Evolutionary conservation across 108 stramenopile species (phyloP).

Genomic region (Skeletonema grethae): DNA sequence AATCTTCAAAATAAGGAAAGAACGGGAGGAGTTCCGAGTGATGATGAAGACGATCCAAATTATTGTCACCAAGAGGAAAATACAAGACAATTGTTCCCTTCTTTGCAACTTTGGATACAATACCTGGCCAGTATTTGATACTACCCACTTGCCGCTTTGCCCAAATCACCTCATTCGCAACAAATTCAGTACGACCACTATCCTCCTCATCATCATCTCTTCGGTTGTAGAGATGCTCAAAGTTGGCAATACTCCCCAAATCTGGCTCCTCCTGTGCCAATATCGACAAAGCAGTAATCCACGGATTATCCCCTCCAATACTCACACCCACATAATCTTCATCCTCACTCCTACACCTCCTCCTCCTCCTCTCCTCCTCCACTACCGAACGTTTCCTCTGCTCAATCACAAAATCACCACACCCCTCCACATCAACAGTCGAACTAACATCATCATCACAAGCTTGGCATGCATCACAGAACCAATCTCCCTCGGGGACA

Average conservation of each 20-base stretch:
- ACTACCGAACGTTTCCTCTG: constrained; percentile 30
- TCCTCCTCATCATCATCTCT: constrained; percentile 8
- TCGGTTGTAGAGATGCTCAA: constrained; percentile 5
- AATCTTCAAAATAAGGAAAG: constrained; percentile 36
- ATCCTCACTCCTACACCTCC: not conserved
- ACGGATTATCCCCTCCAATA: constrained; percentile 20
- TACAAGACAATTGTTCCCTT: constrained; percentile 17
- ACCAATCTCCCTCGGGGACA: constrained; percentile 64
- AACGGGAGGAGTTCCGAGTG: constrained; percentile 33
- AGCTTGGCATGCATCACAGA: constrained; percentile 45
- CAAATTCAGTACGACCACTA: constrained; percentile 1
- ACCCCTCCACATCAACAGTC: constrained; percentile 52
- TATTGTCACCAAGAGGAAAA: constrained; percentile 24
- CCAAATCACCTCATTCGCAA: constrained; percentile 43
- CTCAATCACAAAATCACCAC: constrained; percentile 55
- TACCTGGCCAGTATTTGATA: constrained; percentile 47
- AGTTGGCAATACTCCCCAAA: constrained; percentile 12
- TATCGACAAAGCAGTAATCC: constrained; percentile 27
- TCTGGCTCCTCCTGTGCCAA: constrained; percentile 16
- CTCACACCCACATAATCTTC: constrained; percentile 12
- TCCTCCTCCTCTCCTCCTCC: constrained; percentile 8
- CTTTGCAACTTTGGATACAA: constrained; percentile 14
- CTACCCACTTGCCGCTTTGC: constrained; percentile 35
- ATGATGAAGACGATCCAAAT: not conserved
- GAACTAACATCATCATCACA: constrained; percentile 49